These are phyloP conservation scores for Gymnopilus junonius DNA, from an alignment of 768 basidiomycete species.

Conservation along the genomic window DNA sequence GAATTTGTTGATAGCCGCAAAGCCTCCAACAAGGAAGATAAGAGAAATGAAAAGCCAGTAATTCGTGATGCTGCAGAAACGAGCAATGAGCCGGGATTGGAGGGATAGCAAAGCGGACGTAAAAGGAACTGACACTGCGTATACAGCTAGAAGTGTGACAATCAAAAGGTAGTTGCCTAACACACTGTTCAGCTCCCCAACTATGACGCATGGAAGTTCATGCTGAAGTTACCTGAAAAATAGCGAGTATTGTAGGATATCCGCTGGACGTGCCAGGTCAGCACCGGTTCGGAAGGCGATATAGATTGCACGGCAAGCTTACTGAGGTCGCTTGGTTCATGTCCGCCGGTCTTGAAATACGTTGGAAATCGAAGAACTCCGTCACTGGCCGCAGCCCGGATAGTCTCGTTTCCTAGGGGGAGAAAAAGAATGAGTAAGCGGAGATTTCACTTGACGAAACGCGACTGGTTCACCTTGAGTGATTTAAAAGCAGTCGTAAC, in stretches of 20 bases:
- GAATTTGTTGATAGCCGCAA: constrained; percentile 85
- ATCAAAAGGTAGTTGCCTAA: constrained; percentile 89
- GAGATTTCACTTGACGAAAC: background rate
- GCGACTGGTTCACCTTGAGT: constrained; percentile 57
- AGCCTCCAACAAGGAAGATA: constrained; percentile 90
- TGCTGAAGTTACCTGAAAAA: constrained; percentile 63
- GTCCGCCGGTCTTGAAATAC: constrained; percentile 84
- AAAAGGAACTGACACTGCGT: constrained; percentile 66
- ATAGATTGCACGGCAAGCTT: constrained; percentile 26
- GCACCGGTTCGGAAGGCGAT: background rate
- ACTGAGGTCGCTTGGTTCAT: constrained; percentile 80
- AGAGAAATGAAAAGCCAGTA: constrained; percentile 82
- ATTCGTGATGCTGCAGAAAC: constrained; percentile 68
- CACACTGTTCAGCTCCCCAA: constrained; percentile 1
- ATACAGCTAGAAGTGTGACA: constrained; percentile 77
- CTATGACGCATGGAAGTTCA: background rate
- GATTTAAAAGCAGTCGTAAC: constrained; percentile 71
- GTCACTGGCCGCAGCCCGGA: constrained; percentile 71
- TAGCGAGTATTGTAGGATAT: constrained; percentile 95
- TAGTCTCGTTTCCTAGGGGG: constrained; percentile 74
- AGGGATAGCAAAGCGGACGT: background rate
- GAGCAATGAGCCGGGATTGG: constrained; percentile 1
- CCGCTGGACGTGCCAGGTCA: constrained; percentile 50
- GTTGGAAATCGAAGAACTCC: constrained; percentile 86
- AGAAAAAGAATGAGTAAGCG: constrained; percentile 4